Evolutionary conservation across 768 basidiomycete genomes (phyloP), one percentile per base, ranked within the genome.

Genomic region (Hericium alpestre): DNA sequence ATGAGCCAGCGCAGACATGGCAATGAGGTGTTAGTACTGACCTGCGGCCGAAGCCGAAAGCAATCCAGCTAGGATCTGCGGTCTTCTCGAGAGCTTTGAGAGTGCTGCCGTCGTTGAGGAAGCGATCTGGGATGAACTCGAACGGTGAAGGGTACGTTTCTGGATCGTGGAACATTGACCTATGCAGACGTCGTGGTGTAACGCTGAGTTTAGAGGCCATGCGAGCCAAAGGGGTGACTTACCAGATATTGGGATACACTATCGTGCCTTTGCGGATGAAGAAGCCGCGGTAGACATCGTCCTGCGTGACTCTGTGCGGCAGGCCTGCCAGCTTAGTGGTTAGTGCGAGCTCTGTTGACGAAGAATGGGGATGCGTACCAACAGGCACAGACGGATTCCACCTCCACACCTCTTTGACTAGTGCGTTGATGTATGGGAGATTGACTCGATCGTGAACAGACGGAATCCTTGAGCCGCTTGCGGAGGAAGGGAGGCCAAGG

Each of bases 231-330:
- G 66, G 59, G 6, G 5, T 32, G 64, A 72, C 68, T 15, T 66
- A 65, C 84, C 83, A 86, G 52, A 84, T 78, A 64, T 87, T 87
- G 12, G 75, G 78, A 59, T 86, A 81, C 22, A 85, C 65, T 61
- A 84, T 65, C 3, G 84, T 76, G 12, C 85, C 85, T 64, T 82
- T 80, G 37, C 84, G 83, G 53, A 87, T 79, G 55, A 74, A 72
- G 72, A 75, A 74, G 11, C 76, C 80, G 49, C 76, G 68, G 64
- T 86, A 87, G 40, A 81, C 67, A 63, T 87, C 83, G 60, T 86
- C 81, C 65, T 84, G 78, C 72, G 76, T 82, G 63, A 83, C 61
- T 49, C 82, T 74, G 58, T 86, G 85, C 0, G 85, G 85, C 41
- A 87, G 74, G 56, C 75, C 84, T 84, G 41, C 43, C 15, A 56